Conservation (phyloP, 2,329 filamentous ascomycete genomes). For the Reticulascus tulasneorum region DNA sequence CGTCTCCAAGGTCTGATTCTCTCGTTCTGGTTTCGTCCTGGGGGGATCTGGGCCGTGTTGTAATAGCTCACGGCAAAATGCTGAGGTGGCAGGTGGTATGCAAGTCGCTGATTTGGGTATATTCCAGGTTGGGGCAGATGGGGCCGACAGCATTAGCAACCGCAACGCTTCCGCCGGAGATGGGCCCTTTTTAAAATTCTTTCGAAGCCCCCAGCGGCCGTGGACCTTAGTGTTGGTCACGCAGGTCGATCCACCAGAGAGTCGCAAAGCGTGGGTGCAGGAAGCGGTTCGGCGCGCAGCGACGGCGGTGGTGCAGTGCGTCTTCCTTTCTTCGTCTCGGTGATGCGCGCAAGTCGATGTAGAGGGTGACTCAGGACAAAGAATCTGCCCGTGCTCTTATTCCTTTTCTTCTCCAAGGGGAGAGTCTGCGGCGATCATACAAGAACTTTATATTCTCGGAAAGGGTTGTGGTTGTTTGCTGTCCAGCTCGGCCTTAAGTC, state of each 20-base stretch:
- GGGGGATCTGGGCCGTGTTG: slow-evolving; percentile 35
- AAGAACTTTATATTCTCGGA: no score
- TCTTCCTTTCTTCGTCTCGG: no score
- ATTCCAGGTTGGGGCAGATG: slow-evolving; percentile 23
- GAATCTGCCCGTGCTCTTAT: no score
- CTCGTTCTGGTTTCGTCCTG: slow-evolving; percentile 24
- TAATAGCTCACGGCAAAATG: slow-evolving; percentile 34
- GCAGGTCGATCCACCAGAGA: slow-evolving; percentile 5
- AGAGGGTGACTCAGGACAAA: no score
- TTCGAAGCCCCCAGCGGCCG: no score
- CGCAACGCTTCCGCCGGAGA: slow-evolving; percentile 9
- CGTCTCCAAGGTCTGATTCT: slow-evolving; percentile 15
- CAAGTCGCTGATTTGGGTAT: slow-evolving; percentile 41
- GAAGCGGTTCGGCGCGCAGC: slow-evolving; percentile 11
- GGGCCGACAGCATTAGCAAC: slow-evolving; percentile 17
- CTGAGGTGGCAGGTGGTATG: slow-evolving; percentile 42
- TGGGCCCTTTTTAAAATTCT: no score
- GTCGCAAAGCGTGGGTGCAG: slow-evolving; percentile 7
- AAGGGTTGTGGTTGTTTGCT: slow-evolving; percentile 1
- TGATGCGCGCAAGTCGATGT: no score
- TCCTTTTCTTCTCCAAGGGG: neutral
- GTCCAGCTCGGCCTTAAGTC: slow-evolving; percentile 5
- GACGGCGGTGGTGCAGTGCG: no score
- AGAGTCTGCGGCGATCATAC: neutral
- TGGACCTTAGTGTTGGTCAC: no score